Base-by-base conservation (phyloP, 306 rosid species). In the Hylodesmum podocarpum region DNA sequence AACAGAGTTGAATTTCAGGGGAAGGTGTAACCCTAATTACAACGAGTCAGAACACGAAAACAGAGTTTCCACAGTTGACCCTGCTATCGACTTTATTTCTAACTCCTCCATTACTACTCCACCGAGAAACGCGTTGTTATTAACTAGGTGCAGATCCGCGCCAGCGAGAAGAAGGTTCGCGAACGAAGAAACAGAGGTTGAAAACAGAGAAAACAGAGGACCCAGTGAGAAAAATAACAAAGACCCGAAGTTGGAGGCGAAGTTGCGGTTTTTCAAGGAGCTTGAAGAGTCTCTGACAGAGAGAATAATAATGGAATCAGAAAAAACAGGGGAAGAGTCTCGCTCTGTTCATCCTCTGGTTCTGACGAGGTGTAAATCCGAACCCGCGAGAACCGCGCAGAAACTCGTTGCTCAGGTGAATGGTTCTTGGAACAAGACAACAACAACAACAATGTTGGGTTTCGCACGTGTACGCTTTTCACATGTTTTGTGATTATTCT, bases 281-380 rank as follows among this genome's bases (percentile, higher is more conserved):
- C 73, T 81, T 27, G 86, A 85, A 44, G 86, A 33, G 55, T 80
- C 89, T 3, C 18, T 72, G 11, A 72, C 70, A 21, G 86, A 86
- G 25, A 82, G 76, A 80, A 72, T 77, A 80, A 72, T 77, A 19
- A 51, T 46, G 4, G 79, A 84, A 65, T 76, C 89, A 15, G 82
- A 84, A 36, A 67, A 46, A 15, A 10, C 39, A 13, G 50, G 49
- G 4, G 83, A 55, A 27, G 83, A 80, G 57, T 65, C 67, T 18
- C 82, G 78, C 49, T 61, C 61, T 13, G 81, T 41, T 2, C 73
- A 71, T 25, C 91, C 89, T 22, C 41, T 85, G 33, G 85, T 85
- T 13, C 91, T 91, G 13, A 94, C 90, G 2, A 84, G 97, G 87
- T 88, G 98, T 83, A 91, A 91, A 83, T 91, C 98, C 19, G 96